Base-by-base conservation (phyloP, 371 early-diverging fungal species). In the Haplosporangium sp. region DNA sequence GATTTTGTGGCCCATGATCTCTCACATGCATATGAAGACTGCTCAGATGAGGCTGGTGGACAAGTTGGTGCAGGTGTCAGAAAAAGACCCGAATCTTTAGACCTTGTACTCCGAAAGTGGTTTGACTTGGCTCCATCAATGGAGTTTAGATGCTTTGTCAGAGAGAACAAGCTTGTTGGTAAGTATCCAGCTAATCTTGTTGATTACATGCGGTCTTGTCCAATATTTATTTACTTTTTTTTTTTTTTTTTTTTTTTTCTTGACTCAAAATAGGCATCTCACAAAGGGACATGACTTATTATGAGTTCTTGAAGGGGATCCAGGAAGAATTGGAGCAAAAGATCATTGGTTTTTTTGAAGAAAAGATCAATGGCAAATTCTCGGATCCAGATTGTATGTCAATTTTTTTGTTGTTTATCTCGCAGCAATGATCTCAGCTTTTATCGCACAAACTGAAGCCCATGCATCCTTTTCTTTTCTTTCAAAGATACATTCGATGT, bases 81-180 rank as follows among this genome's bases (percentile, higher is more conserved):
- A 40, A 35, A 27, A 4, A 69, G 72, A 1, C 72, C 79, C 4
- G 76, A 84, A 59, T 87, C 81, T 4, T 83, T 74, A 10, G 69
- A 92, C 35, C 87, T 98, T 38, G 91, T 95, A 15, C 86, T 98
- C 15, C 85, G 95, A 47, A 91, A 95, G 75, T 97, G 96, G 96
- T 90, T 90, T 69, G 92, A 93, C 65, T 71, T 97, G 48, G 82
- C 90, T 27, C 96, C 96, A 2, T 92, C 97, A 0, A 92, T 96
- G 94, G 96, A 97, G 82, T 98, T 97, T 81, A 84, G 98, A 35
- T 95, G 96, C 70, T 97, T 97, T 91, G 95, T 97, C 34, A 86
- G 86, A 52, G 76, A 89, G 27, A 76, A 84, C 17, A 78, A 87
- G 48, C 74, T 96, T 15, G 72, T 93, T 45, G 96, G 93, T 86